Evolutionary conservation across 1,139 yeast genomes (phyloP).

Genomic region (Debaryomyces coudertii): DNA sequence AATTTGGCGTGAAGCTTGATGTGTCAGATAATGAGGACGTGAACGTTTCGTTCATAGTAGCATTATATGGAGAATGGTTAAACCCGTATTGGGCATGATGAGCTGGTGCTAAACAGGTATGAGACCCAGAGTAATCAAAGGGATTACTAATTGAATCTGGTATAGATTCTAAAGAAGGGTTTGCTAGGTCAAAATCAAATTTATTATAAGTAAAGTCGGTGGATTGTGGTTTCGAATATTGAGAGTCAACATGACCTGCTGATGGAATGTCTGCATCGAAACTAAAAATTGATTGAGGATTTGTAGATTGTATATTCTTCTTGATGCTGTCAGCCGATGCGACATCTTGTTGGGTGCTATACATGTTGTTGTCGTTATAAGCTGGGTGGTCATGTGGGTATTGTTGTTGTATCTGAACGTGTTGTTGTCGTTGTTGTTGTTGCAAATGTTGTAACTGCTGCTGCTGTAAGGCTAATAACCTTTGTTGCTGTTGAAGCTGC

Average conservation of each 20-base stretch:
- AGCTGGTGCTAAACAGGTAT: not conserved
- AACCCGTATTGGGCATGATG: not conserved
- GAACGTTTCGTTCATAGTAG: slow-evolving; percentile 20
- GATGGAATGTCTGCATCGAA: slow-evolving; percentile 1
- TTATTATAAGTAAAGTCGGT: slow-evolving; percentile 7
- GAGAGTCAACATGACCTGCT: slow-evolving; percentile 5
- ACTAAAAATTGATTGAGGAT: not conserved
- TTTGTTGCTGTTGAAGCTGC: not conserved
- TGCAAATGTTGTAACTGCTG: not conserved
- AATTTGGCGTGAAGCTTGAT: slow-evolving; percentile 26
- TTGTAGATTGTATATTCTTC: not conserved
- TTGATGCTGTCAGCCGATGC: not conserved
- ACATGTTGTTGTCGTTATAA: not conserved
- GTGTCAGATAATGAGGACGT: slow-evolving; percentile 27
- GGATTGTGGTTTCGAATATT: slow-evolving; percentile 7
- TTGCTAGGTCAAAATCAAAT: slow-evolving; percentile 8
- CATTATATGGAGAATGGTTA: slow-evolving; percentile 5
- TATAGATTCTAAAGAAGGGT: slow-evolving; percentile 11
- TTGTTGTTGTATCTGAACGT: slow-evolving; percentile 8
- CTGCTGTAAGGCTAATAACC: not conserved
- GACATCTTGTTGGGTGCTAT: not conserved
- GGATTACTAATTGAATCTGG: slow-evolving; percentile 10
- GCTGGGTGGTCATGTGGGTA: not conserved
- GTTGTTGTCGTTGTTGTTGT: slow-evolving; percentile 9
- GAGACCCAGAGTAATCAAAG: slow-evolving; percentile 1